Percentiles rank a stretch among this genome's conserved stretches.
Evolutionary conservation across 441 rosid genomes (phyloP).

Genomic region (California macrophylla): DNA sequence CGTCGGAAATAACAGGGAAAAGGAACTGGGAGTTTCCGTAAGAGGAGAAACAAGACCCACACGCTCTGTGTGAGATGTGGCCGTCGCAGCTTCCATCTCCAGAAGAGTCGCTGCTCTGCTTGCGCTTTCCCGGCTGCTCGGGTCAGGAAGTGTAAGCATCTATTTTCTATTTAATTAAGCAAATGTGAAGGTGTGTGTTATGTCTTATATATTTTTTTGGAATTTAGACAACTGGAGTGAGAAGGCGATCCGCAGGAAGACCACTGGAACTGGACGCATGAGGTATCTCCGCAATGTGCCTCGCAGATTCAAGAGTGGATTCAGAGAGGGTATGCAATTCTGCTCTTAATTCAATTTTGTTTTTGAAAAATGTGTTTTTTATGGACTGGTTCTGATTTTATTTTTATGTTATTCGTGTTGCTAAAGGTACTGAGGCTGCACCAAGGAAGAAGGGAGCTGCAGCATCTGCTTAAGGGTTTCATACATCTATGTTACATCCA

Average conservation of each 20-base stretch:
- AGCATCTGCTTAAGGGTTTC: neutral
- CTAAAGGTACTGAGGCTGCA: conserved; percentile 2
- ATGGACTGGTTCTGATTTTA: neutral
- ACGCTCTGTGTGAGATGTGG: conserved; percentile 91
- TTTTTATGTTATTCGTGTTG: neutral
- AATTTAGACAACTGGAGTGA: neutral
- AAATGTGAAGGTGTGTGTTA: too few species aligned
- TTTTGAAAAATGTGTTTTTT: neutral
- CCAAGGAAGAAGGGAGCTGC: conserved; percentile 7
- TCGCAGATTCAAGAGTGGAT: conserved; percentile 81
- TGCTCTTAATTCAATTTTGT: neutral
- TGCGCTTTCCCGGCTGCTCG: conserved; percentile 87
- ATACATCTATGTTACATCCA: neutral
- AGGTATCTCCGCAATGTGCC: conserved; percentile 74
- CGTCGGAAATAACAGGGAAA: conserved; percentile 48
- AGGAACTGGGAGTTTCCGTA: conserved; percentile 93
- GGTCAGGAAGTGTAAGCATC: conserved; percentile 57
- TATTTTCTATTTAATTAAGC: neutral
- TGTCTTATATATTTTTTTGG: neutral
- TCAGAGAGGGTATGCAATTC: conserved; percentile 57
- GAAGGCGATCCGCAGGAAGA: neutral
- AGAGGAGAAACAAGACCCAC: conserved; percentile 95
- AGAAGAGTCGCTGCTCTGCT: conserved; percentile 83
- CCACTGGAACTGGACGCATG: conserved; percentile 38
- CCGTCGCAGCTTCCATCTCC: conserved; percentile 88